Percentiles rank a stretch among this genome's conserved stretches.
phyloP scores from a whole-genome alignment of 2,329 filamentous ascomycete species.

The Rachicladosporium sp. region DNA sequence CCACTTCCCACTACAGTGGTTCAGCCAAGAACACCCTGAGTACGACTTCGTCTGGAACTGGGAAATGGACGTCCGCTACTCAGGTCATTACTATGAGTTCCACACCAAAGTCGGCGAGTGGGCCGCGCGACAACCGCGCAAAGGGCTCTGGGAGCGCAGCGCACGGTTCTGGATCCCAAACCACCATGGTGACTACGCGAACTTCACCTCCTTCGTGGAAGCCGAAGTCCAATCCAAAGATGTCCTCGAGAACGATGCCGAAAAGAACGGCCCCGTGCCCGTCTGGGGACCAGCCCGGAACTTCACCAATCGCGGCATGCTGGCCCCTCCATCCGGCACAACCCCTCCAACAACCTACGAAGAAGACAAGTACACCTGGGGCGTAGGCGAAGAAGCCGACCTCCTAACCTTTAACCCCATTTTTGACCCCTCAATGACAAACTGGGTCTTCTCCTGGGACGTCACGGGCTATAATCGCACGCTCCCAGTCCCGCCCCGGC shows the following conservation, averaged over 20 bases:
- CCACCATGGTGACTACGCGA: constrained; percentile 54
- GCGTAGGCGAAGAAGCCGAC: constrained; percentile 63
- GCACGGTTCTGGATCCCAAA: constrained; percentile 62
- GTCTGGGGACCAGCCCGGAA: constrained; percentile 51
- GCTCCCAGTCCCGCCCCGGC: constrained; percentile 49
- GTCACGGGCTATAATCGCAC: constrained; percentile 52
- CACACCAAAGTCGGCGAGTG: constrained; percentile 54
- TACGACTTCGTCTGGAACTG: constrained; percentile 62
- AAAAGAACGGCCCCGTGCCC: constrained; percentile 37
- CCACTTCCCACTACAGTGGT: constrained; percentile 40
- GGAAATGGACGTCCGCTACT: constrained; percentile 77
- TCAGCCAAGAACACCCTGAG: constrained; percentile 37
- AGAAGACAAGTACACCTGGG: constrained; percentile 60
- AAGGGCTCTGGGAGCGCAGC: constrained; percentile 61
- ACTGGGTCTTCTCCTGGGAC: constrained; percentile 59
- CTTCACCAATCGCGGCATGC: constrained; percentile 37
- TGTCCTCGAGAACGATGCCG: constrained; percentile 37
- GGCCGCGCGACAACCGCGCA: constrained; percentile 55
- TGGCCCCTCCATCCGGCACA: constrained; percentile 49
- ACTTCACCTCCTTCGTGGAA: constrained; percentile 55
- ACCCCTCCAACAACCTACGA: constrained; percentile 47
- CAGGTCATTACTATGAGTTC: constrained; percentile 73
- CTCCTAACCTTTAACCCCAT: constrained; percentile 66
- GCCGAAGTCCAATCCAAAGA: constrained; percentile 39
- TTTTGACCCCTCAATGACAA: constrained; percentile 60